Evolutionary conservation across 2,329 filamentous ascomycete species (phyloP), one percentile per base, ranked within the genome.

Genomic region (Colletotrichum shisoi): DNA sequence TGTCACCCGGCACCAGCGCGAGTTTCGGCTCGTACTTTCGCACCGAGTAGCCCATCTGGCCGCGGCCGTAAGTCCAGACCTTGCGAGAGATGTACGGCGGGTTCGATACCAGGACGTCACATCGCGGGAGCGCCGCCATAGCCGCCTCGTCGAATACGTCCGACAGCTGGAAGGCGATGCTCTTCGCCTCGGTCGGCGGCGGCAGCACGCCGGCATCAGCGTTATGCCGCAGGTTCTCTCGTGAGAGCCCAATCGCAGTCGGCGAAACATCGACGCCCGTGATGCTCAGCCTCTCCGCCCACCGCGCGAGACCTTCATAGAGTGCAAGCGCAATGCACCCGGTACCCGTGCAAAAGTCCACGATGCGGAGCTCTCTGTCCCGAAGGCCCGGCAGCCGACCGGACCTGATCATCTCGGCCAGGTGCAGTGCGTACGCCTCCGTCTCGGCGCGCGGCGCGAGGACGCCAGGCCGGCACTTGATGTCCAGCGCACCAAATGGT

Each of bases 321-420:
- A 97, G 82, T 3, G 92, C 85, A 9, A 98, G 84, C 0, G 93
- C 86, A 70, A 98, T 96, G 78, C 94, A 97, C 4, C 95, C 95
- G 5, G 91, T 92, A 11, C 95, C 95, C 0, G 93, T 94, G 77
- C 95, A 98, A 37, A 97, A 82, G 76, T 99, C 95, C 9, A 97
- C 77, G 46, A 98, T 81, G 13, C 83, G 84, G 13, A 96, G 72
- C 13, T 13, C 37, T 49, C 6, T 31, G 27, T 7, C n/a, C 51
- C 24, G 44, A 19, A 51, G 52, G n/a, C 63, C 60, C 46, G 70
- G 49, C 4, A 72, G 54, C 31, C 57, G 34, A 15, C 66, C 69
- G 8, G 69, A 70, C 58, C 74, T 75, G 68, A 87, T 75, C 21
- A 62, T 40, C 15, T 78, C 74, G 42, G 84, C 85, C 12, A 91